Evolutionary conservation across 2,329 filamentous ascomycete species (phyloP), one percentile per base, ranked within the genome.

Genomic region (Aspergillus ochraceus): DNA sequence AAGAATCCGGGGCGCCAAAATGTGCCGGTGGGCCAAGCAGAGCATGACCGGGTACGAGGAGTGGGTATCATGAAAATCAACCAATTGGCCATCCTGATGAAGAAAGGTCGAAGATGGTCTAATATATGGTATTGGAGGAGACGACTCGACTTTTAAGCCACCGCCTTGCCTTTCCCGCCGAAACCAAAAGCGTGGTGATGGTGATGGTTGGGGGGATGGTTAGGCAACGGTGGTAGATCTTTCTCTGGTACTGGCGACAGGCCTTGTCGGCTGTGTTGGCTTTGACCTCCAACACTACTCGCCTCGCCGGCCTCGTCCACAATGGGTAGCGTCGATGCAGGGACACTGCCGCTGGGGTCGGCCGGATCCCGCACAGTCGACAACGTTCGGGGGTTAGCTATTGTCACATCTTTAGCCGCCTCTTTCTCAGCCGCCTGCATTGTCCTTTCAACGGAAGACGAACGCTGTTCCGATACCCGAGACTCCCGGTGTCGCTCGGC

Each of bases 231-330:
- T 26, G 71, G 71, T 8, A 74, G 57, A 47, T 71, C 72, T 58
- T 75, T 74, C 36, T 74, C 72, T n/a, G 55, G 52, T 14, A 62
- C 54, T 6, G 58, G 59, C 26, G 66, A 65, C 32, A 65, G 67
- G 17, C 68, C 66, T 53, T 71, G 64, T 63, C 69, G 70, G 75
- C 83, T 85, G 59, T 79, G 77, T 22, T 81, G 82, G 69, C 85
- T 86, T 56, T 83, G 83, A 30, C 83, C 85, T 1, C 87, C 86
- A 24, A 87, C 83, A 60, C 89, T 91, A 8, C 83, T 85, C 10
- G 83, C 88, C 74, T 97, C 94, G 5, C 87, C 90, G n/a, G 87
- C 89, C 76, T 98, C 94, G 66, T 97, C 91, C 6, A 98, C 92
- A 10, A 97, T 88, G 0, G 94, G 94, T 2, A 98, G 79, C 1